A percentile compares a stretch with the other conserved stretches of the same genome.
Evolutionary conservation across 768 basidiomycete species (phyloP).

Genomic region (Agaricus blazei): DNA sequence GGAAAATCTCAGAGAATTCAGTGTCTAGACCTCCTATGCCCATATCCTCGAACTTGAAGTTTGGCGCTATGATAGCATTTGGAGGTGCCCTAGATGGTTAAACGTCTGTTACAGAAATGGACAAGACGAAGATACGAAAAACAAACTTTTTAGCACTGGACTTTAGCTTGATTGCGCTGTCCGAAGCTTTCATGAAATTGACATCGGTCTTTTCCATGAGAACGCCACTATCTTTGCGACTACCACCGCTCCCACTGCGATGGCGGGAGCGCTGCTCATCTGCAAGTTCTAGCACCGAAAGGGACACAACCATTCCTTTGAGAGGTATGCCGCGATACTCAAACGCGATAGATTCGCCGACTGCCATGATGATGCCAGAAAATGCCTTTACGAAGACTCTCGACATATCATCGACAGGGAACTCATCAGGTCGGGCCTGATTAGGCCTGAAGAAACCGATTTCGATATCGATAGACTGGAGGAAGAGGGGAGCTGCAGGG

Average conservation of each 20-base stretch:
- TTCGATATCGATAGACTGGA: slow-evolving; percentile 80
- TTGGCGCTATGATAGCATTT: slow-evolving; percentile 93
- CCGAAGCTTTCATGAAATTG: slow-evolving; percentile 78
- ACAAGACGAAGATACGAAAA: not conserved
- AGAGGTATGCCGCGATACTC: slow-evolving; percentile 87
- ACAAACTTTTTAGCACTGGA: slow-evolving; percentile 83
- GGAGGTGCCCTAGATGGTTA: slow-evolving; percentile 60
- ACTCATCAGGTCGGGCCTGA: slow-evolving; percentile 56
- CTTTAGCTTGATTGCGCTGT: slow-evolving; percentile 84
- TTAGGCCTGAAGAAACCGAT: slow-evolving; percentile 56
- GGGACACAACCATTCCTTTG: slow-evolving; percentile 59
- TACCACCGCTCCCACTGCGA: slow-evolving; percentile 17
- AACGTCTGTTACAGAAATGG: not conserved
- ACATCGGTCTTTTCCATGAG: slow-evolving; percentile 92
- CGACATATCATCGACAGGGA: slow-evolving; percentile 84
- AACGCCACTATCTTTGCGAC: slow-evolving; percentile 51
- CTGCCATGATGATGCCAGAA: slow-evolving; percentile 63
- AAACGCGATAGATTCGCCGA: slow-evolving; percentile 70
- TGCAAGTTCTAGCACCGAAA: slow-evolving; percentile 57
- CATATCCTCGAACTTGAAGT: slow-evolving; percentile 99
- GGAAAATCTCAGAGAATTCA: slow-evolving; percentile 95
- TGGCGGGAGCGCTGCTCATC: slow-evolving; percentile 50
- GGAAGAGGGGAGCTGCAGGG: slow-evolving; percentile 49
- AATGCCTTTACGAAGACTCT: slow-evolving; percentile 71
- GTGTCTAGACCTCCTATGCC: slow-evolving; percentile 96